These are phyloP conservation scores for Serendipita vermifera DNA, from an alignment of 768 basidiomycete species.

Conservation along the genomic window DNA sequence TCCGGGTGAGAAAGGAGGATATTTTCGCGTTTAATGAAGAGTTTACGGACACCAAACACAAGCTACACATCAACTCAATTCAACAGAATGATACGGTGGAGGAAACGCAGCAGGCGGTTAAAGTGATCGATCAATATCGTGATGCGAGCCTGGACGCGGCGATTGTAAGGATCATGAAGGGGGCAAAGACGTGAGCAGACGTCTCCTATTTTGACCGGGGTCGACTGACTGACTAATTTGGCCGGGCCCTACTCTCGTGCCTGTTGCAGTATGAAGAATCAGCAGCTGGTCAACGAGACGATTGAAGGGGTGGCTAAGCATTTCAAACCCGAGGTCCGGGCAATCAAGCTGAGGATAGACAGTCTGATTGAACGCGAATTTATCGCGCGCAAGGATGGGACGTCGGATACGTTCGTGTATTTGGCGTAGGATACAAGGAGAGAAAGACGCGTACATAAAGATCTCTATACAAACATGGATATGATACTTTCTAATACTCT, in stretches of 20 bases:
- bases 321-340: constrained; percentile 71
- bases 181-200: constrained; percentile 75
- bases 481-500: background rate
- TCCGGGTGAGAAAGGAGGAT: constrained; percentile 52
- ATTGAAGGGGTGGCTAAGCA: constrained; percentile 79
- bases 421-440: background rate
- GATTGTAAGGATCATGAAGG: constrained; percentile 95
- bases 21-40: constrained; percentile 68
- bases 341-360: constrained; percentile 77
- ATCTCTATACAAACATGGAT: background rate
- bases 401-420: background rate
- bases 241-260: too few species aligned
- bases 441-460: background rate
- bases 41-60: constrained; percentile 65
- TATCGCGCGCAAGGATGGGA: constrained; percentile 14
- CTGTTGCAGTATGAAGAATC: constrained; percentile 61
- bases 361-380: constrained; percentile 57
- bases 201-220: too few species aligned
- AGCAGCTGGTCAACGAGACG: constrained; percentile 67
- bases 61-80: constrained; percentile 89
- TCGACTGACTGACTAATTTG: too few species aligned
- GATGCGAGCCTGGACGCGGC: constrained; percentile 81
- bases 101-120: constrained; percentile 71
- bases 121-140: constrained; percentile 76
- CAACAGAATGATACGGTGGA: constrained; percentile 91